A percentile compares a stretch with the other conserved stretches of the same genome.
phyloP scores from a whole-genome alignment of 345 rosid species.

The Linum trigynum region DNA sequence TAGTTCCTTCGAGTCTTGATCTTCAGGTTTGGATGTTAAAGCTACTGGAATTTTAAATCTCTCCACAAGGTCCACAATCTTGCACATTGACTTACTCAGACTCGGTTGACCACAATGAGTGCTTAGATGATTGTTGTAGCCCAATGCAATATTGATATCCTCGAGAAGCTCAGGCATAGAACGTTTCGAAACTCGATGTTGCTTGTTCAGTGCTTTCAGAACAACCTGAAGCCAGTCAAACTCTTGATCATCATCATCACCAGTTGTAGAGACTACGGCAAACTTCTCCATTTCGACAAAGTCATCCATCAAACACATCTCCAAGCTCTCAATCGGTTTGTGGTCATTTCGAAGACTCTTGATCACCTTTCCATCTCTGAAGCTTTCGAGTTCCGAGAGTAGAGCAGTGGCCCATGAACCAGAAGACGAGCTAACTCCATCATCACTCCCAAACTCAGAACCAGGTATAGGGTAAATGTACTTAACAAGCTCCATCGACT shows the following conservation, averaged over 20 bases:
- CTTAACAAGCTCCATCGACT: slow-evolving; percentile 25
- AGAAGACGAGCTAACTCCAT: slow-evolving; percentile 37
- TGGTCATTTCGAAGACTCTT: slow-evolving; percentile 13
- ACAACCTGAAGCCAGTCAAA: slow-evolving; percentile 95
- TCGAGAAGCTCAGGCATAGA: slow-evolving; percentile 47
- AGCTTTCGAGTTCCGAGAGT: slow-evolving; percentile 40
- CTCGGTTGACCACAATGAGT: slow-evolving; percentile 16
- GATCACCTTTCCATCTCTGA: slow-evolving; percentile 27
- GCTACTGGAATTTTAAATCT: slow-evolving; percentile 20
- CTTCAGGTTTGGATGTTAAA: not conserved
- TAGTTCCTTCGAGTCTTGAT: slow-evolving; percentile 7
- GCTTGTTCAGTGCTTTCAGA: slow-evolving; percentile 57
- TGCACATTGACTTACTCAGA: slow-evolving; percentile 30
- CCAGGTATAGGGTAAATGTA: slow-evolving; percentile 18
- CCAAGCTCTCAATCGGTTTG: slow-evolving; percentile 29
- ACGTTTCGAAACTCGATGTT: slow-evolving; percentile 52
- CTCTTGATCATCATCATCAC: slow-evolving; percentile 26
- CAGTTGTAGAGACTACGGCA: slow-evolving; percentile 53
- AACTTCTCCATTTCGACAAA: slow-evolving; percentile 75
- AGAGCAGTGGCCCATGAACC: slow-evolving; percentile 58
- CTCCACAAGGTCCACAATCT: slow-evolving; percentile 35
- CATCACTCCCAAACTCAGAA: slow-evolving; percentile 38
- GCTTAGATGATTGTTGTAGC: slow-evolving; percentile 32
- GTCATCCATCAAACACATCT: slow-evolving; percentile 63
- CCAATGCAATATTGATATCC: slow-evolving; percentile 74